Base-by-base conservation (phyloP, 2,329 filamentous ascomycete species). In the Hypoxylon sp. region DNA sequence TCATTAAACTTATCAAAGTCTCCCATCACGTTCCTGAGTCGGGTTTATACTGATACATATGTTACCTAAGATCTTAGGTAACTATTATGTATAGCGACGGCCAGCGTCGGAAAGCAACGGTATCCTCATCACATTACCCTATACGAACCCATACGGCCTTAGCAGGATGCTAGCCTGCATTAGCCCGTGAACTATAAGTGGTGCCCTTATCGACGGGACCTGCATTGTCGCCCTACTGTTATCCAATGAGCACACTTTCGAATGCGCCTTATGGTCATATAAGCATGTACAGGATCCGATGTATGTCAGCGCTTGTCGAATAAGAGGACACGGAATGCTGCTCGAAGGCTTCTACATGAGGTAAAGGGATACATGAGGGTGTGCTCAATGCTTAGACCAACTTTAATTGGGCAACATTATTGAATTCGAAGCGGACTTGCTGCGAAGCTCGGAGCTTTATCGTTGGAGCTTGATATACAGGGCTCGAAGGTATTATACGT, bases 231-330 rank as follows among this genome's bases (percentile, higher is more conserved):
- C 64, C 24, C 39, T 66, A 32, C 55, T 20, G 19, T 11, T 46
- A 37, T 44, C 50, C 57, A 15, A 43, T 43, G n/a, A 51, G 22
- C 19, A 22, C 51, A 19, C 51, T 11, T 56, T 34, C 10, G 19
- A 13, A 17, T 47, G 46, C 63, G 63, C 63, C 63, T 57, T 65
- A 62, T 54, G 63, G 63, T 63, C 59, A 63, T 50, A 60, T 50
- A 19, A 13, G 47, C 46, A 19, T 52, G 17, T 34, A 56, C 20
- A 1, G 26, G 17, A 39, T 47, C 46, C 37, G 51, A 54, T 34
- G 22, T 13, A 10, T 19, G 17, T 24, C n/a, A 30, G 32, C 20
- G 1, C 24, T 6, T 8, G 39, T 62, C 59, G 59, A 59, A 65
- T 65, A 56, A 58, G 59, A 56, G 59, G 50, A 50, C 3, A 13